These are phyloP conservation scores for Wolfiporia cocos DNA, from an alignment of 1,284 basidiomycete genomes.

Conservation along the genomic window DNA sequence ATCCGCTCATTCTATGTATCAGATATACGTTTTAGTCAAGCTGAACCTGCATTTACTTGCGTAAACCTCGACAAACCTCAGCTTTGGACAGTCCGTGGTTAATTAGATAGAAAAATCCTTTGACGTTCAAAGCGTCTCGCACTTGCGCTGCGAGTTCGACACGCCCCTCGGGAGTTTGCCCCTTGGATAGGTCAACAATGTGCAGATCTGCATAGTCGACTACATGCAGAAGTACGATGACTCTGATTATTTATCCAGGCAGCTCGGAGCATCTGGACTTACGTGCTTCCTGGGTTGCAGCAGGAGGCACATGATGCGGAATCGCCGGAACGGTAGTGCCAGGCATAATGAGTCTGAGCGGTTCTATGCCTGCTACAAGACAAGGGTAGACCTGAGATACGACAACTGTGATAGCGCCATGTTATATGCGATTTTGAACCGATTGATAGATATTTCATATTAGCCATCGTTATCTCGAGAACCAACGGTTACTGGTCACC, in stretches of 20 bases:
- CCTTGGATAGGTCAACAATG: slow-evolving; percentile 58
- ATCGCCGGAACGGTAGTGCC: slow-evolving; percentile 6
- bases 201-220: slow-evolving; percentile 67
- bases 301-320: slow-evolving; percentile 18
- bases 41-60: no score
- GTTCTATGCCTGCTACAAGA: no score
- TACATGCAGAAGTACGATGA: slow-evolving; percentile 16
- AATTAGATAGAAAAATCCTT: slow-evolving; percentile 60
- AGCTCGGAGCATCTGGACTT: slow-evolving; percentile 10
- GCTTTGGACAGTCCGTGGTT: slow-evolving; percentile 49
- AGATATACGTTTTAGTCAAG: no score
- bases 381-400: no score
- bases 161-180: slow-evolving; percentile 40
- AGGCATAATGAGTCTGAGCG: no score
- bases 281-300: slow-evolving; percentile 19
- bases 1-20: slow-evolving; percentile 36
- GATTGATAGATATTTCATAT: no score
- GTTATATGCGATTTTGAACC: no score
- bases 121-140: slow-evolving; percentile 50
- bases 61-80: slow-evolving; percentile 27
- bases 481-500: no score
- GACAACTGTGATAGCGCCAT: no score
- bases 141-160: slow-evolving; percentile 33
- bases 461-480: no score
- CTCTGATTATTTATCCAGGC: background rate